phyloP scores from a whole-genome alignment of 768 basidiomycete species.

The Suillus placidus region DNA sequence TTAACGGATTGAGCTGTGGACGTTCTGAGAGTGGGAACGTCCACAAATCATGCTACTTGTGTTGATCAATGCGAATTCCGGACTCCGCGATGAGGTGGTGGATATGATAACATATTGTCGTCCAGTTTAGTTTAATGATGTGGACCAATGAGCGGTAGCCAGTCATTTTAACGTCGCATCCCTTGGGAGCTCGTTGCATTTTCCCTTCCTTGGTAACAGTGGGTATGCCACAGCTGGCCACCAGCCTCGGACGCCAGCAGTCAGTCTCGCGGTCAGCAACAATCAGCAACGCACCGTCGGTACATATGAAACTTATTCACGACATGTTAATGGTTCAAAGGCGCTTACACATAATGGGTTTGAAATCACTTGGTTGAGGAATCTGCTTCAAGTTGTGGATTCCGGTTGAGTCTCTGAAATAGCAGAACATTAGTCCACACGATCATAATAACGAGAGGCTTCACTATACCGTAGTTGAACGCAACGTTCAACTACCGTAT shows the following conservation, averaged over 20 bases:
- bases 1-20: neutral
- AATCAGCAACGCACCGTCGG: neutral
- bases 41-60: neutral
- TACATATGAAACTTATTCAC: neutral
- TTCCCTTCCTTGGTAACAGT: neutral
- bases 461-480: neutral
- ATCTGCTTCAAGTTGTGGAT: neutral
- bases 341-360: neutral
- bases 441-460: neutral
- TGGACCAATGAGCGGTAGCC: neutral
- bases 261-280: neutral
- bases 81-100: neutral
- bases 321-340: neutral
- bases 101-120: neutral
- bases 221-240: neutral
- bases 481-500: no score
- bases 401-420: neutral
- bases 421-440: neutral
- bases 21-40: neutral
- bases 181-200: neutral
- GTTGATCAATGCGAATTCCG: neutral
- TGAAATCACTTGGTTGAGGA: neutral
- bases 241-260: neutral
- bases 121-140: slow-evolving; percentile 15
- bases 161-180: neutral